Evolutionary conservation across 345 rosid genomes (phyloP), one percentile per base, ranked within the genome.

Genomic region (Eutrema japonicum): DNA sequence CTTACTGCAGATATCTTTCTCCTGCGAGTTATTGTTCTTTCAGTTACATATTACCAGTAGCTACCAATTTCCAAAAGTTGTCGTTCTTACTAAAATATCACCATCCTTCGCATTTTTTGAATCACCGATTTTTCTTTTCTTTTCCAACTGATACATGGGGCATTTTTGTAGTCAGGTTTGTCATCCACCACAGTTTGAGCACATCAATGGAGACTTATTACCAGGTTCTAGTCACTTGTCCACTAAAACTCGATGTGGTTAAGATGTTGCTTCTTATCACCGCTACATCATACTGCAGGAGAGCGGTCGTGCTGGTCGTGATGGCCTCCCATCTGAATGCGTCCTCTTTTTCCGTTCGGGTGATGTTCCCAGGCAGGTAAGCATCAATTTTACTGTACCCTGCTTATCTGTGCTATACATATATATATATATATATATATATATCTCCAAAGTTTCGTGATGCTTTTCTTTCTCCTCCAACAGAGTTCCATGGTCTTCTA

Each of bases 401-500:
- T 52, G 16, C 52, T 72, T 59, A 36, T 51, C 9, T 48, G 13
- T 41, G 41, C 14, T 65, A 47, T n/a, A 54, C 30, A 61, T 10
- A 4, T 6, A 43, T 74, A 42, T 56, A 37, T 18, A 18, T 18
- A 18, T 18, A 18, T 67, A 40, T 36, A 13, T 57, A 16, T 8
- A 61, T 22, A 22, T 22, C 2, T 22, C 26, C 26, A 22, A 22
- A 22, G 43, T 36, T 16, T 12, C 55, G 0, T 70, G 72, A 36
- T 73, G 76, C 59, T 33, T 49, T 74, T 18, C 18, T 66, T 48
- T 53, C 56, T 56, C 72, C 59, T 77, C 29, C 59, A 45, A 67
- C 90, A 94, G 98, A 94, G 98, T 85, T 87, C 98, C 26, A 94
- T 94, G 98, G 93, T 94, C 73, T 94, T 94, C 82, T 87, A 89